Base-by-base conservation (phyloP, 2,329 filamentous ascomycete genomes). In the Phialophora chinensis region DNA sequence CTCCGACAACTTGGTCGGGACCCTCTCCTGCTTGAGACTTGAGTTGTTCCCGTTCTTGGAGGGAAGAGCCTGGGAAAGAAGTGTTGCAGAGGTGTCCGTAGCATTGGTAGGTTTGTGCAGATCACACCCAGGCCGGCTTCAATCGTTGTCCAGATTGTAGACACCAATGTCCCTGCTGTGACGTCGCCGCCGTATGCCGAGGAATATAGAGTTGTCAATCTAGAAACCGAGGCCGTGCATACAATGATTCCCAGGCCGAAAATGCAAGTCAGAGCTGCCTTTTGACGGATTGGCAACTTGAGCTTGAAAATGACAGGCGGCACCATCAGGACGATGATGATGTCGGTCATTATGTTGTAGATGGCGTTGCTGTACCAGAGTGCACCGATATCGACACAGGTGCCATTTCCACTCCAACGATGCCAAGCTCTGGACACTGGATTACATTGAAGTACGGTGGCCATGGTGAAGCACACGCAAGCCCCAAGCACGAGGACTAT, bases 331-430 rank as follows among this genome's bases (percentile, higher is more conserved):
- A 79, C 68, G 60, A 79, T 76, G 12, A 76, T 67, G 8, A 78
- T 47, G 59, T 80, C 78, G 7, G 74, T 75, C 12, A 74, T 42
- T 42, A 79, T 77, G 23, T 77, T 77, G 69, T 76, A 75, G 2
- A 74, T 71, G 10, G 75, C 82, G 68, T 85, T 84, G 53, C 81
- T 78, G 63, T 83, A 81, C 83, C 83, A 86, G 66, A 82, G 81
- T 5, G 74, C 75, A 63, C 62, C 65, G 44, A 66, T 56, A 59
- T 71, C 61, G 62, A 68, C 44, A 63, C 66, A 67, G 35, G 23
- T 60, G 10, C 29, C 20, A 11, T 60, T 33, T 35, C 12, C 35
- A 44, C 33, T 56, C 65, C 63, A 66, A 17, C 62, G 69, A 81
- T 84, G 76, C 80, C 82, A 86, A 3, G 81, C 79, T 8, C 79